Conservation (phyloP, 495 filamentous ascomycete species). For the Pseudoneurospora amorphoporcata region DNA sequence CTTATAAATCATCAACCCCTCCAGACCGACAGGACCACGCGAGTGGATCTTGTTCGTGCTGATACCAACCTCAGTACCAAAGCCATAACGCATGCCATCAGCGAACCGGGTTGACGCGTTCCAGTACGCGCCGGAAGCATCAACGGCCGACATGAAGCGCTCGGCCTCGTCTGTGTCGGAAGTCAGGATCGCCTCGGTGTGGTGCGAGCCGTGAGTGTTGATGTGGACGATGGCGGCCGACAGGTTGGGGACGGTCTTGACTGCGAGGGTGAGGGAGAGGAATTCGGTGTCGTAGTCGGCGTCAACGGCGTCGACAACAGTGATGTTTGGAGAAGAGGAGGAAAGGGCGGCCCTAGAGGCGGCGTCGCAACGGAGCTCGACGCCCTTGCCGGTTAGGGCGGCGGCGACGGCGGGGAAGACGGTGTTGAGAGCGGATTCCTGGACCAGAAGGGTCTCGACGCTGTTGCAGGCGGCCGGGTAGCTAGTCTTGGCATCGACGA, state of each 20-base stretch:
- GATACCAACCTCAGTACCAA: conserved; percentile 96
- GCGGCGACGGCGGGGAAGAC: conserved; percentile 61
- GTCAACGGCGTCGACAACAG: conserved; percentile 51
- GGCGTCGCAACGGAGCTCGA: conserved; percentile 74
- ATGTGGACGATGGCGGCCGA: conserved; percentile 76
- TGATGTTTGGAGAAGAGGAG: conserved; percentile 19
- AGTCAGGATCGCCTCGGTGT: conserved; percentile 89
- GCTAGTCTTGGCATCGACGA: conserved; percentile 84
- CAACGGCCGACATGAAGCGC: conserved; percentile 70
- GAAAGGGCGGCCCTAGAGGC: conserved; percentile 42
- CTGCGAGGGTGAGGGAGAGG: conserved; percentile 70
- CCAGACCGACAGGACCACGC: conserved; percentile 83
- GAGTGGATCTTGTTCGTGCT: conserved; percentile 98
- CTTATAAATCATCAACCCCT: conserved; percentile 94
- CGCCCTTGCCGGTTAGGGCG: conserved; percentile 63
- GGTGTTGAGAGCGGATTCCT: conserved; percentile 56
- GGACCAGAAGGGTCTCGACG: conserved; percentile 79
- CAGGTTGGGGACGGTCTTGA: conserved; percentile 63
- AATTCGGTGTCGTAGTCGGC: conserved; percentile 84
- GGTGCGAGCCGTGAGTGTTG: conserved; percentile 83
- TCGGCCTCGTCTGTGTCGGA: conserved; percentile 52
- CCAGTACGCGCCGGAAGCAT: conserved; percentile 93
- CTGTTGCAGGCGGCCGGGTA: conserved; percentile 97
- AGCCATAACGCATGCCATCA: conserved; percentile 93
- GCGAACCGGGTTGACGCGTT: conserved; percentile 92